Evolutionary conservation across 2,329 filamentous ascomycete genomes (phyloP).

Genomic region (Tolypocladium amazonense): DNA sequence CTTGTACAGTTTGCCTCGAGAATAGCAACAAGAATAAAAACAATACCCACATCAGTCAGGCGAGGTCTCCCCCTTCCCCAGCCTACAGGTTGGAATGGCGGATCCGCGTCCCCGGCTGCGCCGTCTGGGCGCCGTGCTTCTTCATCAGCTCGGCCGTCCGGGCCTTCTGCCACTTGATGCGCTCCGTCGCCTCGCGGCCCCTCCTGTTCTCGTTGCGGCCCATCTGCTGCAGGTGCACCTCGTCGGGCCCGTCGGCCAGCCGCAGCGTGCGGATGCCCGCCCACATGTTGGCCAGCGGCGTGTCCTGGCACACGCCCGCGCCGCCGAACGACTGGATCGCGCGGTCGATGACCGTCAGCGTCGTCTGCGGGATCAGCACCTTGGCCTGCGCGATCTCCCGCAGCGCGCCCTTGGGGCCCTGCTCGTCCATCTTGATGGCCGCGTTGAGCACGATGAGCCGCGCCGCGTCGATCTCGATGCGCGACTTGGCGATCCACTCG

Average conservation of each 20-base stretch:
- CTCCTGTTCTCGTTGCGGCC: constrained; percentile 71
- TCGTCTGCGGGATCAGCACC: constrained; percentile 74
- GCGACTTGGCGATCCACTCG: constrained; percentile 85
- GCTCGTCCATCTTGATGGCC: constrained; percentile 85
- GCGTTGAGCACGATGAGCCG: constrained; percentile 88
- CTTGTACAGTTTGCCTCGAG: not conserved
- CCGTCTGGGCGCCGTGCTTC: constrained; percentile 37
- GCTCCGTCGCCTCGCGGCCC: constrained; percentile 47
- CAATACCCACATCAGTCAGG: not conserved
- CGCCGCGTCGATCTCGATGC: constrained; percentile 88
- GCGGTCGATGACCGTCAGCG: constrained; percentile 82
- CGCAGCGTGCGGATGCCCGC: constrained; percentile 69
- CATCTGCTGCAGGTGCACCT: constrained; percentile 82
- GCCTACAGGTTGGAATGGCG: constrained; percentile 34
- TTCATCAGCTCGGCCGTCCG: constrained; percentile 56
- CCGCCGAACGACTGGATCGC: constrained; percentile 89
- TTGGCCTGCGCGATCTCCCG: constrained; percentile 95
- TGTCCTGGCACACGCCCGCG: constrained; percentile 88
- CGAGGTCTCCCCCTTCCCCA: not conserved
- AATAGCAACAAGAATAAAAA: constrained; percentile 1
- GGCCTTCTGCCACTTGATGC: constrained; percentile 53
- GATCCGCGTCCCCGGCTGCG: constrained; percentile 43
- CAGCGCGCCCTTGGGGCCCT: constrained; percentile 78
- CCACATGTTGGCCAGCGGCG: constrained; percentile 79
- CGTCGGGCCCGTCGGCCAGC: constrained; percentile 88